These are phyloP conservation scores for Sporothrix euskadiensis DNA, from an alignment of 2,329 filamentous ascomycete species.

Conservation along the genomic window DNA sequence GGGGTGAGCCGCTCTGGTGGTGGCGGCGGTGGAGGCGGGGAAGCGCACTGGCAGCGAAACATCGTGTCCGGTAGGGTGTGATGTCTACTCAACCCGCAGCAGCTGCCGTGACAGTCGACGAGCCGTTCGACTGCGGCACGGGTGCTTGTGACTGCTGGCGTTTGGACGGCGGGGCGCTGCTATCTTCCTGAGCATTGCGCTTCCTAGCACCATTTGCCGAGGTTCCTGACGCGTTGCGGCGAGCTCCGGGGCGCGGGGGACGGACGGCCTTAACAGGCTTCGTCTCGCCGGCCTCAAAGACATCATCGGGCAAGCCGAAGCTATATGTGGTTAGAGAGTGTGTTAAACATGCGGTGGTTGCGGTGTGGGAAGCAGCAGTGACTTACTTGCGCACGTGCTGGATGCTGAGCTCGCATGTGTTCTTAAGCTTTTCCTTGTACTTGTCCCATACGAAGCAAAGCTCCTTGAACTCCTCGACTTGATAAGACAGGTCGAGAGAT, in stretches of 20 bases:
- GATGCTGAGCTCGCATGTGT: constrained; percentile 64
- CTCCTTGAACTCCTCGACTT: constrained; percentile 85
- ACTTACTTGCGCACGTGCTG: constrained; percentile 84
- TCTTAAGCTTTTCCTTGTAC: constrained; percentile 71
- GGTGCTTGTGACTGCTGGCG: constrained; percentile 36
- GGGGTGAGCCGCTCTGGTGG: neutral
- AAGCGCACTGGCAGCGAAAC: neutral
- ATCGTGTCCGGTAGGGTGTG: neutral
- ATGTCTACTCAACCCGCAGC: constrained; percentile 27
- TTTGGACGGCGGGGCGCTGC: constrained; percentile 38
- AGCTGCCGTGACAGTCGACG: constrained; percentile 18
- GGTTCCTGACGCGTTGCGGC: constrained; percentile 46
- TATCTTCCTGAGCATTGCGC: constrained; percentile 49
- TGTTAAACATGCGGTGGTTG: neutral
- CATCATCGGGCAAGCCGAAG: constrained; percentile 83
- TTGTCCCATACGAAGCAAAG: constrained; percentile 74
- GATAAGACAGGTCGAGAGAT: constrained; percentile 74
- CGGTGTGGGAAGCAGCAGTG: neutral
- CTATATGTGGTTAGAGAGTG: constrained; percentile 48
- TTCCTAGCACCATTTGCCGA: constrained; percentile 49
- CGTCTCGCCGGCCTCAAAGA: constrained; percentile 78
- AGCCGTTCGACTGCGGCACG: neutral
- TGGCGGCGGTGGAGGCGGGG: neutral
- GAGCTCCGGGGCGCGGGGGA: constrained; percentile 38
- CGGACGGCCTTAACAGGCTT: constrained; percentile 62